Base-by-base conservation (phyloP, 805 yeast genomes). In the Candida ficus region DNA sequence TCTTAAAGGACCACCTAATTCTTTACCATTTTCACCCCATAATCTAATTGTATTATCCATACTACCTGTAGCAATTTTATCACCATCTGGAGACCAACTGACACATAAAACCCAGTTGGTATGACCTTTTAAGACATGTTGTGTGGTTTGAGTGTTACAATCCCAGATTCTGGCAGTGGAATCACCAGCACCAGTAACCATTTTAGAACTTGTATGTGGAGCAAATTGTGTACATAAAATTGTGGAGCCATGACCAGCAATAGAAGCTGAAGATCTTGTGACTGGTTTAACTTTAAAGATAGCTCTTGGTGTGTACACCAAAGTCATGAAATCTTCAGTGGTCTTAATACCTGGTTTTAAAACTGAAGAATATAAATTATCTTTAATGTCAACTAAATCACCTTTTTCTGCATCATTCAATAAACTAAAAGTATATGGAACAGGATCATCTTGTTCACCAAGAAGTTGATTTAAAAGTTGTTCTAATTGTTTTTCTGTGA, bases 161-260 rank as follows among this genome's bases (percentile, higher is more conserved):
- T 90, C 97, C 99, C 99, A 93, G 35, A 91, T 76, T 58, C 98
- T 72, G 3, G 98, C 97, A 8, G 98, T 90, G 28, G 83, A 77
- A 62, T 93, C 99, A 33, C 99, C 99, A 6, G 96, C 87, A 28
- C 99, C 99, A 0, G 97, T 84, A 30, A 86, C 93, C 83, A 90
- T 79, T 50, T 86, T 70, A 3, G 90, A 73, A 14, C 91, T 77
- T 14, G 90, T 81, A 54, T 84, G 73, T 23, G 99, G 99, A 2
- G 99, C 95, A 71, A 93, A 93, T 47, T 85, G 90, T 31, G 93
- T 83, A 44, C 96, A 86, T 48, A 93, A 67, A 45, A 93, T 87
- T 0, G 98, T 93, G 3, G 95, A 78, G 1, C 96, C 96, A 59
- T 93, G 99, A 6, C 99, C 99, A 2, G 95, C 77, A 39, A 93